These are phyloP conservation scores for Arabidopsis lyrata DNA, from an alignment of 441 rosid species.

Conservation along the genomic window DNA sequence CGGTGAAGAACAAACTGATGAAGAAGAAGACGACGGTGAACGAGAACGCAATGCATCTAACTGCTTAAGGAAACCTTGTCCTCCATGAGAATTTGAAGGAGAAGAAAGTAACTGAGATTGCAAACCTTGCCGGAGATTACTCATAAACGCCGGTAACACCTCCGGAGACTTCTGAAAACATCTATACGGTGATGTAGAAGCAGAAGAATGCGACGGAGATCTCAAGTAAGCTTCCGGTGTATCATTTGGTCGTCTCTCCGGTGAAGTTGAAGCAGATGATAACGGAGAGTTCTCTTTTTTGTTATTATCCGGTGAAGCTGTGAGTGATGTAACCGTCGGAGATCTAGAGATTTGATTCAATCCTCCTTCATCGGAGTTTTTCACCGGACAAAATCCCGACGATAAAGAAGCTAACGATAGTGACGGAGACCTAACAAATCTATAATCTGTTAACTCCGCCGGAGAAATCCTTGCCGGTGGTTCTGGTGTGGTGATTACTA, in stretches of 20 bases:
- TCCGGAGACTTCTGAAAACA: slow-evolving; percentile 52
- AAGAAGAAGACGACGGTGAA: slow-evolving; percentile 29
- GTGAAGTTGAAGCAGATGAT: slow-evolving; percentile 53
- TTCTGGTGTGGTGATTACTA: slow-evolving; percentile 44
- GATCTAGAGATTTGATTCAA: slow-evolving; percentile 37
- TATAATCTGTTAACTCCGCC: slow-evolving; percentile 37
- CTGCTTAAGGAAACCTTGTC: slow-evolving; percentile 45
- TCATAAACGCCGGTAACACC: slow-evolving; percentile 49
- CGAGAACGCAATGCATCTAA: slow-evolving; percentile 36
- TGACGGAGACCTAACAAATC: slow-evolving; percentile 42
- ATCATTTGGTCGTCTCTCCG: slow-evolving; percentile 52
- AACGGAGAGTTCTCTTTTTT: slow-evolving; percentile 46
- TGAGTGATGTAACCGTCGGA: slow-evolving; percentile 50
- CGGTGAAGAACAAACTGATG: slow-evolving; percentile 43
- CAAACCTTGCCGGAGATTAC: slow-evolving; percentile 47
- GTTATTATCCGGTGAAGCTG: slow-evolving; percentile 54
- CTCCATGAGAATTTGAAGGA: slow-evolving; percentile 42
- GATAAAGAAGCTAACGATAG: slow-evolving; percentile 43
- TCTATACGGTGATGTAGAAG: slow-evolving; percentile 54
- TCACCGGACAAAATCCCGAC: slow-evolving; percentile 26
- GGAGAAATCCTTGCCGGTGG: slow-evolving; percentile 46
- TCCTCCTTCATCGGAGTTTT: slow-evolving; percentile 29
- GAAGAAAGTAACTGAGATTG: slow-evolving; percentile 51
- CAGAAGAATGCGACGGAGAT: slow-evolving; percentile 56
- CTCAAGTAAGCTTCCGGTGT: slow-evolving; percentile 43